Evolutionary conservation across 2,329 filamentous ascomycete genomes (phyloP), one percentile per base, ranked within the genome.

Genomic region (Hymenoscyphus infarciens): DNA sequence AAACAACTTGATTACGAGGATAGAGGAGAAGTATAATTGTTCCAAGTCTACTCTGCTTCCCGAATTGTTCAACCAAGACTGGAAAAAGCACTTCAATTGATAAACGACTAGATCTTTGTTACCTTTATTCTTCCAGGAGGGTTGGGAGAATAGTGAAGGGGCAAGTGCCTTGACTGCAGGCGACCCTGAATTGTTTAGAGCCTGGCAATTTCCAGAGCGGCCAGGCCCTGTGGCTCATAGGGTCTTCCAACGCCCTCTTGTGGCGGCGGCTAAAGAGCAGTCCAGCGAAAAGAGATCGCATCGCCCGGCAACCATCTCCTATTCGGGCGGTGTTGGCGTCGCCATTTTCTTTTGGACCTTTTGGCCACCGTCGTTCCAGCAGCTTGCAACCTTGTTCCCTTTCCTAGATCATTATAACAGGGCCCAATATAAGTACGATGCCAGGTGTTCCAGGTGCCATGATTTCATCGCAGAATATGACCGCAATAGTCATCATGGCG

Each of bases 341-440:
- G 45, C n/a, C 45, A 52, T 52, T 52, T 52, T 49, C 42, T 22
- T 49, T 22, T 49, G n/a, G n/a, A 49, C 42, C 19, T 25, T 22
- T 22, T 25, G 13, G 22, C 19, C 19, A 52, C 45, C 45, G 22
- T 52, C 19, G 42, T 19, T 49, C 42, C n/a, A 22, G 45, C 45
- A 52, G 45, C 45, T 52, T 25, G 25, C 45, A 52, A 52, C 42
- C 42, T 25, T 49, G 42, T 49, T 49, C 42, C 42, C n/a, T 49
- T 22, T 49, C 42, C 42, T 19, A 22, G 42, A 35, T 49, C n/a
- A 19, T 49, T 22, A 52, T 52, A 52, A 52, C 5, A 52, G 11
- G 25, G 45, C 45, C 45, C 45, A 52, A 52, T 52, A 38, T 52
- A n/a, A n/a, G n/a, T n/a, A 52, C 45, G 19, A 52, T 52, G 45